phyloP scores from a whole-genome alignment of 2,329 filamentous ascomycete species.

The Aspergillus intermedius region DNA sequence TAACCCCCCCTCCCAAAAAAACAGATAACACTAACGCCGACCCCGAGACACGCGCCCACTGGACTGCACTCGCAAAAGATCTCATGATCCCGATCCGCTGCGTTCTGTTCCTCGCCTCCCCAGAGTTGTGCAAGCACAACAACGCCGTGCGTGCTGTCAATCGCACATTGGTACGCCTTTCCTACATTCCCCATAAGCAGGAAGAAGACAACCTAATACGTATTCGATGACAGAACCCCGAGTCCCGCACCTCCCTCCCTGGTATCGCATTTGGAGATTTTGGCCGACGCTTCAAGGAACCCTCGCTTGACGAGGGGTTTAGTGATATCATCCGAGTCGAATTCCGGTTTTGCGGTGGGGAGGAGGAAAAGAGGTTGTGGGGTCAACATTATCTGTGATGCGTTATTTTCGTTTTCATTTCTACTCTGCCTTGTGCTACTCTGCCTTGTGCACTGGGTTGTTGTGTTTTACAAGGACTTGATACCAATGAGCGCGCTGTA shows the following conservation, averaged over 20 bases:
- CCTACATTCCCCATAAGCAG: constrained; percentile 1
- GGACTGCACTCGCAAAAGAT: constrained; percentile 68
- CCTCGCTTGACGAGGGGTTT: constrained; percentile 71
- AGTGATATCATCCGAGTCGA: constrained; percentile 67
- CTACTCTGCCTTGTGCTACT: not conserved
- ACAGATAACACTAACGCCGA: constrained; percentile 95
- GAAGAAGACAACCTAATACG: not conserved
- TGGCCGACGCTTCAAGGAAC: constrained; percentile 64
- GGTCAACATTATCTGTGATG: constrained; percentile 65
- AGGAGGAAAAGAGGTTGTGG: constrained; percentile 66
- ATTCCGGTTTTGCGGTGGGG: constrained; percentile 67
- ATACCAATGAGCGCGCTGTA: no score
- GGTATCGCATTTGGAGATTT: constrained; percentile 75
- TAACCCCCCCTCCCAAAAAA: not conserved
- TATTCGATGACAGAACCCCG: constrained; percentile 57
- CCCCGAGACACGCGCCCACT: constrained; percentile 65
- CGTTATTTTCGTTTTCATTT: not conserved
- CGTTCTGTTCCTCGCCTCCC: constrained; percentile 70
- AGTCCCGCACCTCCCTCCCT: constrained; percentile 66
- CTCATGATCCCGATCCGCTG: constrained; percentile 71
- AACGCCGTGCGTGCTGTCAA: constrained; percentile 70
- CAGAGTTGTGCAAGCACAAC: constrained; percentile 74
- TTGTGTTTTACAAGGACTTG: not conserved
- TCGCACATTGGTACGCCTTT: constrained; percentile 27
- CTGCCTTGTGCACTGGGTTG: not conserved